These are phyloP conservation scores for Dipodascopsis tothii DNA, from an alignment of 805 yeast species.

Conservation along the genomic window DNA sequence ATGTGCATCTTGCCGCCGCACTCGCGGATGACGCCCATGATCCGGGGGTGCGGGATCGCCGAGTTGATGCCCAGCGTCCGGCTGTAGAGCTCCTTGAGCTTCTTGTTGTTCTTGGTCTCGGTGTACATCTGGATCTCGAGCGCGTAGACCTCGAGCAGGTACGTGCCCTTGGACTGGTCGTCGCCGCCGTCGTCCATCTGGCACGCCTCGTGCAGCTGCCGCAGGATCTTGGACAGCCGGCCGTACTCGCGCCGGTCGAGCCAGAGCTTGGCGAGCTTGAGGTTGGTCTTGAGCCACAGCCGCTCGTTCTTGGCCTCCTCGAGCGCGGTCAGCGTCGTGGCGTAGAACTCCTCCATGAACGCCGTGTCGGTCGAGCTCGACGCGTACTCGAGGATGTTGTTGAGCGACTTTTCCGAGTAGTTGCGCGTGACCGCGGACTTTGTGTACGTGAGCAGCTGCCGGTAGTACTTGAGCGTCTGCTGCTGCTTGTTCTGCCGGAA, in stretches of 20 bases:
- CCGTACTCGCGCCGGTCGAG: constrained; percentile 26
- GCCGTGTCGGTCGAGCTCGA: constrained; percentile 19
- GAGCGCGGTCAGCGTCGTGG: constrained; percentile 25
- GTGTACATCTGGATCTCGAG: constrained; percentile 52
- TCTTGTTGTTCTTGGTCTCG: constrained; percentile 33
- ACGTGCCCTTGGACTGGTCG: constrained; percentile 26
- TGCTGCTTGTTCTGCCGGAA: constrained; percentile 20
- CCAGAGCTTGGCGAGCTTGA: constrained; percentile 31
- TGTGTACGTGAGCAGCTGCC: constrained; percentile 21
- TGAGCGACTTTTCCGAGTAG: constrained; percentile 33
- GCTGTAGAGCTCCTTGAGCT: constrained; percentile 42
- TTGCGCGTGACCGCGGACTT: constrained; percentile 26
- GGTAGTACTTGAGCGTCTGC: constrained; percentile 24
- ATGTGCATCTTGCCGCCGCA: constrained; percentile 67
- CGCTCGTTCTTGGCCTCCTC: constrained; percentile 27
- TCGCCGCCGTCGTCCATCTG: constrained; percentile 23
- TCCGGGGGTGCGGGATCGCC: constrained; percentile 68
- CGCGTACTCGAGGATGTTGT: constrained; percentile 30
- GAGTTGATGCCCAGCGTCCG: constrained; percentile 44
- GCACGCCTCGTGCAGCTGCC: constrained; percentile 21
- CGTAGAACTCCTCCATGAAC: constrained; percentile 28
- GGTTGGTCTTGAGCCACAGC: constrained; percentile 28
- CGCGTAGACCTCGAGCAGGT: constrained; percentile 56
- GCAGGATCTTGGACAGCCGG: constrained; percentile 15
- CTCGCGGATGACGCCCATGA: constrained; percentile 67